Conservation (phyloP, 305 asterid genomes). For the Solanum hybrid region DNA sequence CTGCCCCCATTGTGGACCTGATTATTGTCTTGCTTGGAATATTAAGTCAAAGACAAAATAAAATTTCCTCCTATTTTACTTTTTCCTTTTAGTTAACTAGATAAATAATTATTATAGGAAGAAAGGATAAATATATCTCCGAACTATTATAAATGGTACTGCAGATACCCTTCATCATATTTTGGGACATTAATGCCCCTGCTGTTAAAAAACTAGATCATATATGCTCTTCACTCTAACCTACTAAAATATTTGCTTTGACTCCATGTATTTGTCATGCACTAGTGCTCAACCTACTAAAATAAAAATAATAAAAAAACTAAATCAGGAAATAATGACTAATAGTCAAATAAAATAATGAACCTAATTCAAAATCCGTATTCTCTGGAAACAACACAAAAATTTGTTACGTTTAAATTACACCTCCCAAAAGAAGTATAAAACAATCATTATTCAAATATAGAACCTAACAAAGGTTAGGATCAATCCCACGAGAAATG, state of each 20-base stretch:
- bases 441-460: background rate
- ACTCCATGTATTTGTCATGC: background rate
- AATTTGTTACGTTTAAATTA: background rate
- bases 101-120: background rate
- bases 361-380: background rate
- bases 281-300: background rate
- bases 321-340: background rate
- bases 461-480: background rate
- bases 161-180: too few relatives aligned
- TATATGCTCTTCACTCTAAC: background rate
- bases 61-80: background rate
- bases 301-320: too few relatives aligned
- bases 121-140: too few relatives aligned
- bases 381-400: background rate
- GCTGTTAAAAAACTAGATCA: too few relatives aligned
- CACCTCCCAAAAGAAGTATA: background rate
- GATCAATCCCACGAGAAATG: background rate
- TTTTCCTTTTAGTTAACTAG: background rate
- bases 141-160: too few relatives aligned
- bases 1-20: background rate
- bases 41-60: background rate
- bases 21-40: background rate
- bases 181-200: too few relatives aligned
- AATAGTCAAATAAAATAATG: background rate
- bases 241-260: background rate